phyloP scores from a whole-genome alignment of 176 grass and related monocot species.

The Metroxylon sagu region DNA sequence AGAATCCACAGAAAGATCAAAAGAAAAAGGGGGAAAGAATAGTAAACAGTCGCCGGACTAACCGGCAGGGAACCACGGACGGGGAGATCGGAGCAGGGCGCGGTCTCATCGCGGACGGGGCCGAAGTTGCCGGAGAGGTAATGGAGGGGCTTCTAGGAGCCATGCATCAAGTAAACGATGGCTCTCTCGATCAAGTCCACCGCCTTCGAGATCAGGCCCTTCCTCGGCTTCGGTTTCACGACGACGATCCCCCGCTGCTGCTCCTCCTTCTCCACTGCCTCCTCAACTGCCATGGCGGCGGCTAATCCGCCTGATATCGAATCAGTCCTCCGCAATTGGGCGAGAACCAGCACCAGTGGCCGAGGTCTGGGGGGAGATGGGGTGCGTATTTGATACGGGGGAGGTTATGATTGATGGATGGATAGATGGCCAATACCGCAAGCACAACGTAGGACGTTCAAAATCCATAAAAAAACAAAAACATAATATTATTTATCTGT shows the following conservation, averaged over 20 bases:
- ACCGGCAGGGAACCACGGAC: slow-evolving; percentile 73
- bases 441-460: too few species aligned
- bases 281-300: slow-evolving; percentile 36
- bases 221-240: slow-evolving; percentile 50
- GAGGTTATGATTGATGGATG: too few species aligned
- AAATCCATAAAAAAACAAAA: too few species aligned
- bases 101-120: slow-evolving; percentile 67
- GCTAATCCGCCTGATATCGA: too few species aligned
- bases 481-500: too few species aligned
- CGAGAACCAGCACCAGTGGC: too few species aligned
- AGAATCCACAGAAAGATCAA: too few species aligned
- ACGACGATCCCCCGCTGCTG: slow-evolving; percentile 14
- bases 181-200: slow-evolving; percentile 58
- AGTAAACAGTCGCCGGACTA: background rate
- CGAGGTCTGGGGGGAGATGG: too few species aligned
- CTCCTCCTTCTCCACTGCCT: background rate
- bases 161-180: slow-evolving; percentile 49
- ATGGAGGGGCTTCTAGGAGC: slow-evolving; percentile 43
- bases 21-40: background rate
- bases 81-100: slow-evolving; percentile 46
- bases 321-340: too few species aligned
- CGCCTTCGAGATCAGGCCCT: slow-evolving; percentile 48
- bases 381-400: too few species aligned
- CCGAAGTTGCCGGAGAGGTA: slow-evolving; percentile 89
- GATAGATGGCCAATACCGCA: too few species aligned